Conservation (phyloP, 345 rosid genomes). For the Psidium friedrichsthalianum region DNA sequence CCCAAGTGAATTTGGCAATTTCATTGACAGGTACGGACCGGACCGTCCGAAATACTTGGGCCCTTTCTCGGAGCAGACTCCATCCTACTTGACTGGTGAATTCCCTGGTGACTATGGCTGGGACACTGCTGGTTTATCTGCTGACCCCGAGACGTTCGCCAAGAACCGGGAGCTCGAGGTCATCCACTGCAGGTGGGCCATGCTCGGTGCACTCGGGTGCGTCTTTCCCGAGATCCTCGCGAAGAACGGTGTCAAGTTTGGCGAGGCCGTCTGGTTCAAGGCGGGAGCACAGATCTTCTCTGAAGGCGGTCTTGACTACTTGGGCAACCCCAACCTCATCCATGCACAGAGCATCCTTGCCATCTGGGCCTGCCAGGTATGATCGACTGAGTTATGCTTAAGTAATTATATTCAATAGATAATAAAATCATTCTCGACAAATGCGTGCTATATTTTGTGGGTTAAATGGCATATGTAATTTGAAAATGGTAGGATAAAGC, state of each 20-base stretch:
- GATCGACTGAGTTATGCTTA: neutral
- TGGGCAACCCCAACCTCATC: conserved; percentile 90
- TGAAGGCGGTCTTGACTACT: conserved; percentile 92
- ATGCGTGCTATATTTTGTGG: neutral
- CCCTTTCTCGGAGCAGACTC: conserved; percentile 93
- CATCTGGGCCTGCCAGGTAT: conserved; percentile 67
- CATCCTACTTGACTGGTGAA: conserved; percentile 88
- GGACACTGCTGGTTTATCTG: conserved; percentile 97
- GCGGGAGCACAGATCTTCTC: conserved; percentile 93
- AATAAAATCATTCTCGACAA: neutral
- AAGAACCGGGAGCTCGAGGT: conserved; percentile 98
- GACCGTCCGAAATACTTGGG: conserved; percentile 98
- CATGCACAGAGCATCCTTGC: conserved; percentile 97
- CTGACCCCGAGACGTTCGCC: conserved; percentile 93
- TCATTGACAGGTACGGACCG: conserved; percentile 70
- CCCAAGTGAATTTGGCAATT: neutral
- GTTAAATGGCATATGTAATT: neutral
- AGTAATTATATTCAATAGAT: neutral
- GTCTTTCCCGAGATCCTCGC: conserved; percentile 84
- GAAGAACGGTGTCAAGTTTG: conserved; percentile 79
- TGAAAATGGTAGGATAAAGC: neutral
- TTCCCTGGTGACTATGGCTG: conserved; percentile 94
- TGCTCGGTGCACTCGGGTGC: conserved; percentile 92
- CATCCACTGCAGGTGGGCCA: conserved; percentile 95
- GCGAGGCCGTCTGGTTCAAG: conserved; percentile 96